Evolutionary conservation across 306 rosid genomes (phyloP).

Genomic region (Fagus sylvatica): DNA sequence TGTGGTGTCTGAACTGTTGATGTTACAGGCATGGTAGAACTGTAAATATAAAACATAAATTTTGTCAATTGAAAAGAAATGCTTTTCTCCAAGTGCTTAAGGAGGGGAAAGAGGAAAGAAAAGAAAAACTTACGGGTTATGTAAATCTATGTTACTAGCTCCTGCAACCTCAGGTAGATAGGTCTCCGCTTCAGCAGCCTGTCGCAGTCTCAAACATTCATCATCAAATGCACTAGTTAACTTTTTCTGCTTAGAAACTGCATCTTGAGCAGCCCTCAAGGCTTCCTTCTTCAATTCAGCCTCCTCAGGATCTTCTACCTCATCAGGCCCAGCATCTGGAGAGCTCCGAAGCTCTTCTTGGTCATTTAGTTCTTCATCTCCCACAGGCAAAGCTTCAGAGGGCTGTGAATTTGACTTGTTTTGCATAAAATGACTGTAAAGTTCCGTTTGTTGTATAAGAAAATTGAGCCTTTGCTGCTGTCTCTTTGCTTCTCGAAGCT

Average conservation of each 20-base stretch:
- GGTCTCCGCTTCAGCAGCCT: constrained; percentile 66
- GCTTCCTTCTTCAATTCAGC: constrained; percentile 92
- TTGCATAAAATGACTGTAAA: constrained; percentile 99
- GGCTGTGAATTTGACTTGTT: constrained; percentile 77
- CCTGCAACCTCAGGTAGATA: constrained; percentile 79
- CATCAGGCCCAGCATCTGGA: constrained; percentile 46
- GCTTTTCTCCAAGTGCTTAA: constrained; percentile 24
- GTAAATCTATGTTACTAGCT: constrained; percentile 91
- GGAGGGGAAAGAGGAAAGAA: not conserved
- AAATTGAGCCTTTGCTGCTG: constrained; percentile 98
- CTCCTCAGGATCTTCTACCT: constrained; percentile 89
- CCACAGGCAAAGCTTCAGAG: constrained; percentile 57
- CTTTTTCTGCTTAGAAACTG: constrained; percentile 87
- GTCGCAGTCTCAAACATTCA: constrained; percentile 84
- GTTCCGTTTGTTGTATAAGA: constrained; percentile 97
- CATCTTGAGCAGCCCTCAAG: constrained; percentile 97
- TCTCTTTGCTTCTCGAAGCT: constrained; percentile 97
- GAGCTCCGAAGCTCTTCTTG: constrained; percentile 47
- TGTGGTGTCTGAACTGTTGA: constrained; percentile 92
- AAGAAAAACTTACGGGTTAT: constrained; percentile 71
- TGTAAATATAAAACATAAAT: constrained; percentile 43
- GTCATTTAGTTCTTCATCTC: constrained; percentile 48
- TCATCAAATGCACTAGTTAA: constrained; percentile 82
- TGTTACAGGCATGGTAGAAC: constrained; percentile 98
- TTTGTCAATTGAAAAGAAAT: constrained; percentile 27